A percentile compares a stretch with the other conserved stretches of the same genome.
Conservation (phyloP, 164 flowering plant genomes). For the Stephania yunnanensis region DNA sequence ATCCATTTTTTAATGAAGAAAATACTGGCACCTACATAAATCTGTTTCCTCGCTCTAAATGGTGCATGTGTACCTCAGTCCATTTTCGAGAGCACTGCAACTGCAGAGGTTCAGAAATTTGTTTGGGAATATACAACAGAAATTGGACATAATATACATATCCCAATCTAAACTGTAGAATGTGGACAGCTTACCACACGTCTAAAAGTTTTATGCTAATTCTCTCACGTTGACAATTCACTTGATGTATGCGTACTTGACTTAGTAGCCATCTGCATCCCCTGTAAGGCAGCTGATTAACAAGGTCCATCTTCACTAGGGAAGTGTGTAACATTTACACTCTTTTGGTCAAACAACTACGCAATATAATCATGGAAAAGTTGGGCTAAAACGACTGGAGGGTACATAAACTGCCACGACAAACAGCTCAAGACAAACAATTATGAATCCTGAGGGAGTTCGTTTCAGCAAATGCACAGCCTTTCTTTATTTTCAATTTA, state of each 20-base stretch:
- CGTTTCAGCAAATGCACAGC: neutral
- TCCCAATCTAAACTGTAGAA: neutral
- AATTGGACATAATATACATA: neutral
- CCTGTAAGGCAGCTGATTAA: neutral
- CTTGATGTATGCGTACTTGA: neutral
- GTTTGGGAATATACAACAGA: neutral
- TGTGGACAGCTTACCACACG: neutral
- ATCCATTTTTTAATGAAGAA: neutral
- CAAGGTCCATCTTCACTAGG: neutral
- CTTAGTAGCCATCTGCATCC: neutral
- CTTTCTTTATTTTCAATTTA: neutral
- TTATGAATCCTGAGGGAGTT: neutral
- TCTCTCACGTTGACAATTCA: neutral
- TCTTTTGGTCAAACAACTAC: neutral
- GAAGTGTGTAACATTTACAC: neutral
- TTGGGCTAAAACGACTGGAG: neutral
- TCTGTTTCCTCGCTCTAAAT: neutral
- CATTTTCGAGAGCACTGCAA: neutral
- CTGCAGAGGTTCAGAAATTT: neutral
- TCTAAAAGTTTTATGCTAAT: neutral
- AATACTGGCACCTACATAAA: neutral
- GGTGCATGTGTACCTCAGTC: neutral
- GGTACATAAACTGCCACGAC: neutral
- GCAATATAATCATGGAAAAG: neutral
- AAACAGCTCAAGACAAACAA: neutral